Evolutionary conservation across 768 basidiomycete genomes (phyloP).

Genomic region (Cystoderma amianthinum): DNA sequence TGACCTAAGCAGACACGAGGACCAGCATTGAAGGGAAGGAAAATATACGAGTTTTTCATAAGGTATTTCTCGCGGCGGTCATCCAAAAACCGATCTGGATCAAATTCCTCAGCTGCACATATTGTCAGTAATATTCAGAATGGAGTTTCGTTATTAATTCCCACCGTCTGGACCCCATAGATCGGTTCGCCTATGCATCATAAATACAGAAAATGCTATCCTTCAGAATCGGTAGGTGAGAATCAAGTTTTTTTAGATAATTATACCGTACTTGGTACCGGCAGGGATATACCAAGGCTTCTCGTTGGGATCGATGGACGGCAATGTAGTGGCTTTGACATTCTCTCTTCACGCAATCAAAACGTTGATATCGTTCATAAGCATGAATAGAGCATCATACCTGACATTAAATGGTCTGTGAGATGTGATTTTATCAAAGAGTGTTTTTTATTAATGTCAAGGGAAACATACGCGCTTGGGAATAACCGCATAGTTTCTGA

Average conservation of each 20-base stretch:
- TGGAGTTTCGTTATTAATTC: constrained; percentile 1
- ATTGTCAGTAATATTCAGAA: neutral
- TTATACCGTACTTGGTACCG: constrained; percentile 11
- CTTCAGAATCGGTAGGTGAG: neutral
- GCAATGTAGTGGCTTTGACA: constrained; percentile 22
- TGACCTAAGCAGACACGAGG: constrained; percentile 37
- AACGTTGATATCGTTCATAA: too few relatives aligned
- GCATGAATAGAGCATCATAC: too few relatives aligned
- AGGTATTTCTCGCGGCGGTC: constrained; percentile 35
- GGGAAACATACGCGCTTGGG: too few relatives aligned
- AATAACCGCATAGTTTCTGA: too few relatives aligned
- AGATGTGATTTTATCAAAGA: too few relatives aligned
- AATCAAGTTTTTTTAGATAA: neutral
- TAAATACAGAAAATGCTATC: constrained; percentile 21
- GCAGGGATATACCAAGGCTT: constrained; percentile 29
- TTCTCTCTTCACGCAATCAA: too few relatives aligned
- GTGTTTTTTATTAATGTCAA: too few relatives aligned
- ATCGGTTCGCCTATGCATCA: constrained; percentile 33
- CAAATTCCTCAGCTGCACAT: too few relatives aligned
- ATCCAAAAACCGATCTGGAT: constrained; percentile 48
- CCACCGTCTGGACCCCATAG: constrained; percentile 42
- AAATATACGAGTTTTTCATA: constrained; percentile 34
- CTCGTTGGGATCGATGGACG: constrained; percentile 17
- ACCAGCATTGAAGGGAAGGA: too few relatives aligned
- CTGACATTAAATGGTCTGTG: too few relatives aligned